Conservation (phyloP, 306 rosid species). For the Cicer cuneatum region DNA sequence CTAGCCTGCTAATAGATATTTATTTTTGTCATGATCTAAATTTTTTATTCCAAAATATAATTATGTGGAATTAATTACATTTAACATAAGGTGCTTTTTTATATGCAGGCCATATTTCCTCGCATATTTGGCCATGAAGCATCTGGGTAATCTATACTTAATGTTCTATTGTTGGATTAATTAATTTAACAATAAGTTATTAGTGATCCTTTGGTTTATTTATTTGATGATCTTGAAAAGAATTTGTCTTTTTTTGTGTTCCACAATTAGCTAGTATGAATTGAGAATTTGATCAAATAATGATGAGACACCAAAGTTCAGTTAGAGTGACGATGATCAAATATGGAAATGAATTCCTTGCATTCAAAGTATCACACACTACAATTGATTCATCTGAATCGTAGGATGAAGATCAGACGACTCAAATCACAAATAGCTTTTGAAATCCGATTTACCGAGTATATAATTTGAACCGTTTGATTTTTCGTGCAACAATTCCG, state of each 20-base stretch:
- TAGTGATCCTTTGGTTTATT: conserved; percentile 18
- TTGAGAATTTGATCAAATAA: background rate
- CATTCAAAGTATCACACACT: background rate
- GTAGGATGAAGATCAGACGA: background rate
- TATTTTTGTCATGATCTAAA: background rate
- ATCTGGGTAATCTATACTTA: conserved; percentile 68
- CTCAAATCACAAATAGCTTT: background rate
- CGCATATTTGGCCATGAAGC: conserved; percentile 98
- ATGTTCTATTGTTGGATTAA: conserved; percentile 28
- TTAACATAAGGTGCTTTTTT: conserved; percentile 38
- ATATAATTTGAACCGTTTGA: background rate
- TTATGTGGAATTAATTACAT: background rate
- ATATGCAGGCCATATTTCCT: conserved; percentile 88
- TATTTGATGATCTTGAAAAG: conserved; percentile 10
- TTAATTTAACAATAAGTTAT: background rate
- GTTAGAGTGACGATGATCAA: background rate
- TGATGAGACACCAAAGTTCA: conserved; percentile 12
- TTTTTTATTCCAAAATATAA: background rate
- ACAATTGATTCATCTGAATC: background rate
- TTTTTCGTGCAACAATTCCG: background rate
- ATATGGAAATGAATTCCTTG: background rate
- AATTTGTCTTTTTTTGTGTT: background rate
- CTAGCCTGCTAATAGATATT: conserved; percentile 15
- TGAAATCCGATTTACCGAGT: background rate
- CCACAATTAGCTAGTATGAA: conserved; percentile 5